phyloP scores from a whole-genome alignment of 2,329 filamentous ascomycete species.

The Fusarium torulosum region DNA sequence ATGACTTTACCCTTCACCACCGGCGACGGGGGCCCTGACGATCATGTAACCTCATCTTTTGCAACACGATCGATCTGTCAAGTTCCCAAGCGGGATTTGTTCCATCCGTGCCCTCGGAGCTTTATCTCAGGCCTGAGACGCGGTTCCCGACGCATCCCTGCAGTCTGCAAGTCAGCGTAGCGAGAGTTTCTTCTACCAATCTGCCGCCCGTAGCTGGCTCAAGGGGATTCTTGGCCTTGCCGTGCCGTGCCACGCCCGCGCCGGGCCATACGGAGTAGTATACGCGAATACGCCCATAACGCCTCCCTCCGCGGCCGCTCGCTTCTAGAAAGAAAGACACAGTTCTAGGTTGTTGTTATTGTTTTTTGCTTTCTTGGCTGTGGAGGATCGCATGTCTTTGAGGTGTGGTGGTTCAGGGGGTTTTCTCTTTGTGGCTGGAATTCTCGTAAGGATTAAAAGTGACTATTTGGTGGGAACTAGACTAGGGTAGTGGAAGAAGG shows the following conservation, averaged over 20 bases:
- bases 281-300: not conserved
- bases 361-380: not conserved
- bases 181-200: not conserved
- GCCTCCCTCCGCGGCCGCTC: not conserved
- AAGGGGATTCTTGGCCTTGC: conserved; percentile 24
- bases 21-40: not conserved
- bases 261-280: conserved; percentile 3
- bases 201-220: not conserved
- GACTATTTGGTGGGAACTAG: conserved; percentile 4
- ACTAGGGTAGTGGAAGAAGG: not conserved
- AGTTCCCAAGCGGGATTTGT: not conserved
- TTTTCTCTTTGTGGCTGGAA: conserved; percentile 8
- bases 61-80: conserved; percentile 5
- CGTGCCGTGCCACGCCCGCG: conserved; percentile 13
- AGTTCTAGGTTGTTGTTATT: conserved; percentile 3
- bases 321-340: conserved; percentile 30
- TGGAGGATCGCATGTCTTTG: conserved; percentile 18
- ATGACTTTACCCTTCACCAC: not conserved
- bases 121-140: conserved; percentile 16
- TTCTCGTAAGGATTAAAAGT: conserved; percentile 3
- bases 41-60: not conserved
- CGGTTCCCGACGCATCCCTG: not conserved
- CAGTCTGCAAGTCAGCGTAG: not conserved
- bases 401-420: conserved; percentile 20
- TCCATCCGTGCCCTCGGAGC: conserved; percentile 20